Evolutionary conservation across 73 alveolate genomes (phyloP).

Genomic region (Paramecium sonneborni): DNA sequence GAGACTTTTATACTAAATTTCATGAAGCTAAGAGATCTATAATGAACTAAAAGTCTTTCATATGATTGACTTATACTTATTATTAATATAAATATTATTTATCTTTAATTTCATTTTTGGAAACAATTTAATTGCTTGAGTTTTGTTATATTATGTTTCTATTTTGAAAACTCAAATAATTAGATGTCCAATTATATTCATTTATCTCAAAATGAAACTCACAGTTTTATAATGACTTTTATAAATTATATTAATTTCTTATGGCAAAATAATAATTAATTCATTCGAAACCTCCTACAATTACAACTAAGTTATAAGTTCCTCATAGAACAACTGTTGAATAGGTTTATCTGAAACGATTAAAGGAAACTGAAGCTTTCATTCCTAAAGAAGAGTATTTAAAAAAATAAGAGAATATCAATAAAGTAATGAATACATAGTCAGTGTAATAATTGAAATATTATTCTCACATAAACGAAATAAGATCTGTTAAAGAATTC

Average conservation of each 20-base stretch:
- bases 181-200: too few species aligned
- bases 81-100: background rate
- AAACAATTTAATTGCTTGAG: too few species aligned
- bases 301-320: background rate
- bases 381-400: background rate
- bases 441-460: background rate
- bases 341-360: background rate
- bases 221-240: too few species aligned
- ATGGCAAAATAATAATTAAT: too few species aligned
- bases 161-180: too few species aligned
- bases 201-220: too few species aligned
- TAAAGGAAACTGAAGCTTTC: background rate
- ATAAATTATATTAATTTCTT: background rate
- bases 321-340: slow-evolving; percentile 5
- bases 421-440: background rate
- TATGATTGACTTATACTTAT: background rate
- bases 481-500: slow-evolving; percentile 13
- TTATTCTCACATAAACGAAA: slow-evolving; percentile 24
- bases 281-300: background rate
- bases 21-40: background rate
- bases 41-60: background rate
- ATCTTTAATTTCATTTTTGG: too few species aligned
- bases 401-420: background rate
- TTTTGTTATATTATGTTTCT: too few species aligned
- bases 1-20: background rate